A percentile compares a stretch with the other conserved stretches of the same genome.
These are phyloP conservation scores for Cadophora sp. DNA, from an alignment of 2,329 filamentous ascomycete genomes.

Conservation along the genomic window DNA sequence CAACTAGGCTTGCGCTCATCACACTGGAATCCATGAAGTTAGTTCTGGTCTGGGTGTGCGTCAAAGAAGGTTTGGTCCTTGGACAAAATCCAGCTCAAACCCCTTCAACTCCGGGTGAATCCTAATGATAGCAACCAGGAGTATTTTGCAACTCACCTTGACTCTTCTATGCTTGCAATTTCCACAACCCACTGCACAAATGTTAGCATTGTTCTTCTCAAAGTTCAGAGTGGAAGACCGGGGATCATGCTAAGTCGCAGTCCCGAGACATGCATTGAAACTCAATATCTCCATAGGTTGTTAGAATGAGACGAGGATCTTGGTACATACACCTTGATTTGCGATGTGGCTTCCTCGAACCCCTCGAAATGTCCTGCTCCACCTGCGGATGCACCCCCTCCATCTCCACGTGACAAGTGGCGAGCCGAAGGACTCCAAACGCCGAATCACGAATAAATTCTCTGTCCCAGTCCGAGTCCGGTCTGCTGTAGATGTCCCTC, in stretches of 20 bases:
- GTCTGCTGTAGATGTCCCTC: neutral
- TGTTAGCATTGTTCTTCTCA: too few species aligned
- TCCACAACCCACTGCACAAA: neutral
- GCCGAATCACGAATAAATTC: neutral
- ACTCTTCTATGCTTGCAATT: conserved; percentile 2
- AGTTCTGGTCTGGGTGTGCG: neutral
- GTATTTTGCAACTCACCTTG: neutral
- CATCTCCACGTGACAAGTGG: neutral
- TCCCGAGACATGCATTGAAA: too few species aligned
- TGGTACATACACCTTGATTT: neutral
- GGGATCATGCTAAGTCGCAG: too few species aligned
- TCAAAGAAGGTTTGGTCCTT: neutral
- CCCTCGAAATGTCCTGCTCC: neutral
- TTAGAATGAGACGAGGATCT: too few species aligned
- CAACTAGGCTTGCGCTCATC: neutral
- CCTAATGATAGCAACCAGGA: too few species aligned
- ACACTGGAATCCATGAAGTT: neutral
- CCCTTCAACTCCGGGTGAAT: too few species aligned
- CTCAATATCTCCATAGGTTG: too few species aligned
- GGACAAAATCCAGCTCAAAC: too few species aligned
- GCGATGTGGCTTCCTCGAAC: neutral
- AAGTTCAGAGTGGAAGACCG: too few species aligned
- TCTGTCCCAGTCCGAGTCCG: neutral
- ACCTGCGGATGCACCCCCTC: neutral
- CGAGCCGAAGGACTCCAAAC: too few species aligned